These are phyloP conservation scores for Aspergillus sp. DNA, from an alignment of 2,329 filamentous ascomycete species.

Conservation along the genomic window DNA sequence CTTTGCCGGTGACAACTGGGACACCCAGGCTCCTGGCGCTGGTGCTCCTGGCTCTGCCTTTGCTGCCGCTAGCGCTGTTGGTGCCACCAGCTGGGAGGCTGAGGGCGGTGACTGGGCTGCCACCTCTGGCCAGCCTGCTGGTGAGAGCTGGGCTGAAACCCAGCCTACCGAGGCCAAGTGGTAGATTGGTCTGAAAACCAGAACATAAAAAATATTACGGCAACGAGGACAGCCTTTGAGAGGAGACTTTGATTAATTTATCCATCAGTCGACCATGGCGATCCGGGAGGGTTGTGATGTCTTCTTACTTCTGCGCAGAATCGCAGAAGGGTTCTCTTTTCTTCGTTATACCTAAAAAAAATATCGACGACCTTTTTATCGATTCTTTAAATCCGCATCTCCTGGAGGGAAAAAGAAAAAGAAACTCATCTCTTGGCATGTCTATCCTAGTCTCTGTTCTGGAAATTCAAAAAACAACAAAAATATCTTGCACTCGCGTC, in stretches of 20 bases:
- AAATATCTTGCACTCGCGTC: constrained; percentile 15
- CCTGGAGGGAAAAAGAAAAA: constrained; percentile 7
- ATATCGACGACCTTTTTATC: constrained; percentile 11
- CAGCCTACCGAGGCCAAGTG: constrained; percentile 32
- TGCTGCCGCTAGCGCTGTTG: constrained; percentile 60
- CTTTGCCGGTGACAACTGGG: constrained; percentile 76
- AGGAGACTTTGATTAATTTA: constrained; percentile 11
- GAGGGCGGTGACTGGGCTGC: constrained; percentile 48
- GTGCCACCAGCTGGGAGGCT: constrained; percentile 56
- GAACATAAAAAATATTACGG: constrained; percentile 11
- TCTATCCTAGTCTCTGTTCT: constrained; percentile 33
- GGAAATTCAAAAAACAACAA: constrained; percentile 23
- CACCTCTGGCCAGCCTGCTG: constrained; percentile 30
- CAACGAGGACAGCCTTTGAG: constrained; percentile 22
- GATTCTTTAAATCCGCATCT: constrained; percentile 11
- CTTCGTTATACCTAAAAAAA: constrained; percentile 5
- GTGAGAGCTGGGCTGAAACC: constrained; percentile 36
- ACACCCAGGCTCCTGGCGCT: constrained; percentile 58
- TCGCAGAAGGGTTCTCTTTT: constrained; percentile 2
- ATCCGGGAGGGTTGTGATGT: constrained; percentile 17
- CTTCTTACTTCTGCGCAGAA: constrained; percentile 5
- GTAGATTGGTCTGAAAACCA: constrained; percentile 21
- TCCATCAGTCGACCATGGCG: constrained; percentile 11
- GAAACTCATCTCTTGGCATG: constrained; percentile 24
- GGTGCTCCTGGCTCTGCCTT: constrained; percentile 57